Evolutionary conservation across 2,329 filamentous ascomycete species (phyloP).

Genomic region (Trichoderma sp.): DNA sequence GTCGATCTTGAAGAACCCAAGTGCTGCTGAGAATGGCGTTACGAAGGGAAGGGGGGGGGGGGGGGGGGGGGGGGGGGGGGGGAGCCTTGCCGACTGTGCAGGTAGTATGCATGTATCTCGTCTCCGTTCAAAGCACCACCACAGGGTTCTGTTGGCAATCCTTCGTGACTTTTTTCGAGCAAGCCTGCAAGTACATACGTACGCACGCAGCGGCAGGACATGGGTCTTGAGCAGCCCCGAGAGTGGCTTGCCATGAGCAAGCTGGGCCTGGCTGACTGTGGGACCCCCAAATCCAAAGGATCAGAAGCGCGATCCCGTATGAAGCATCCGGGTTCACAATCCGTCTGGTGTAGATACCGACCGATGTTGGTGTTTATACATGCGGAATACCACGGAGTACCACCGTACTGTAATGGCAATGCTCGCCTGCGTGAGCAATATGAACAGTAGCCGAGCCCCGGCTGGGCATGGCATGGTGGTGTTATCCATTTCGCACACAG

Average conservation of each 20-base stretch:
- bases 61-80: no score
- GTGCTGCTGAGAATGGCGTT: neutral
- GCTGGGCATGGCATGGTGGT: no score
- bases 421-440: neutral
- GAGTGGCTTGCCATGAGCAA: neutral
- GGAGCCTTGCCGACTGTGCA: neutral
- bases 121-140: neutral
- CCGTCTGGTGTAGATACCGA: neutral
- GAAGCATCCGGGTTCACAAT: neutral
- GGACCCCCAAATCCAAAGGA: neutral
- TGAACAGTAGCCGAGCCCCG: neutral
- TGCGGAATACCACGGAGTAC: neutral
- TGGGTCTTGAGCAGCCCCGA: neutral
- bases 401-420: no score
- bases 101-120: neutral
- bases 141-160: neutral
- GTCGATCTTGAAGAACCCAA: slow-evolving; percentile 14
- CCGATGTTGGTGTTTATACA: neutral
- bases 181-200: neutral
- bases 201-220: no score
- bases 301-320: neutral
- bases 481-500: neutral
- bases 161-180: neutral
- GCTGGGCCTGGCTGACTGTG: neutral
- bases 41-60: neutral